These are phyloP conservation scores for Polytolypa hystricis DNA, from an alignment of 2,329 filamentous ascomycete species.

Conservation along the genomic window DNA sequence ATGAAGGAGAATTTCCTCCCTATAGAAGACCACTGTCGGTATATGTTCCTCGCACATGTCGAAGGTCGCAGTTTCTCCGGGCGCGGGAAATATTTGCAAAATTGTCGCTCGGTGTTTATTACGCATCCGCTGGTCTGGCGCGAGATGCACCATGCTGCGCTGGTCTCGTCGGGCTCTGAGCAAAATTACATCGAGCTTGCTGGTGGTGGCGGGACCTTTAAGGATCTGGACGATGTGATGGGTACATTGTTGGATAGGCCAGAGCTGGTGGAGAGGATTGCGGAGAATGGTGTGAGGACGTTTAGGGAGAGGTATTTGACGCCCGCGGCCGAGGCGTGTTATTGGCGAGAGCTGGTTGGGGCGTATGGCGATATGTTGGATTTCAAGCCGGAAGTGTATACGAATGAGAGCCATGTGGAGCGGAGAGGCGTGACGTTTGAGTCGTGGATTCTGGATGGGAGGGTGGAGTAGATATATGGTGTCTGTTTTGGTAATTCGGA, in stretches of 20 bases:
- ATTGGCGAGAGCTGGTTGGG: constrained; percentile 41
- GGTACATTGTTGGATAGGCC: constrained; percentile 34
- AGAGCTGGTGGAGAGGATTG: constrained; percentile 37
- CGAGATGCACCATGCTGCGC: constrained; percentile 38
- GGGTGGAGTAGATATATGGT: constrained; percentile 2
- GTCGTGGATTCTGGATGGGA: constrained; percentile 24
- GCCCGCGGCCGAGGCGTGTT: constrained; percentile 44
- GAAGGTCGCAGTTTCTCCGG: constrained; percentile 46
- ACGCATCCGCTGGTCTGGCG: constrained; percentile 40
- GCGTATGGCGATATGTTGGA: constrained; percentile 29
- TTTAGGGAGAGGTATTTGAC: constrained; percentile 45
- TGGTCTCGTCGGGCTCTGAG: constrained; percentile 34
- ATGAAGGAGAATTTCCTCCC: constrained; percentile 33
- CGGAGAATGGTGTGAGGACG: constrained; percentile 36
- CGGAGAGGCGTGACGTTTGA: constrained; percentile 31
- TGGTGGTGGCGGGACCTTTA: constrained; percentile 46
- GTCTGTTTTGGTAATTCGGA: background rate
- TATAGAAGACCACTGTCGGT: constrained; percentile 44
- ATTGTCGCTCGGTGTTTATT: constrained; percentile 40
- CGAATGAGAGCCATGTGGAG: constrained; percentile 19
- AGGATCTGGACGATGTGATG: constrained; percentile 40
- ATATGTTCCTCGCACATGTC: constrained; percentile 44
- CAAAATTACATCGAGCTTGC: constrained; percentile 42
- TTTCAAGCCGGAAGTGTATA: constrained; percentile 30
- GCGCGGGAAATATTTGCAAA: constrained; percentile 43